Conservation (phyloP, 106 monocot species). For the Dioscorea alata region DNA sequence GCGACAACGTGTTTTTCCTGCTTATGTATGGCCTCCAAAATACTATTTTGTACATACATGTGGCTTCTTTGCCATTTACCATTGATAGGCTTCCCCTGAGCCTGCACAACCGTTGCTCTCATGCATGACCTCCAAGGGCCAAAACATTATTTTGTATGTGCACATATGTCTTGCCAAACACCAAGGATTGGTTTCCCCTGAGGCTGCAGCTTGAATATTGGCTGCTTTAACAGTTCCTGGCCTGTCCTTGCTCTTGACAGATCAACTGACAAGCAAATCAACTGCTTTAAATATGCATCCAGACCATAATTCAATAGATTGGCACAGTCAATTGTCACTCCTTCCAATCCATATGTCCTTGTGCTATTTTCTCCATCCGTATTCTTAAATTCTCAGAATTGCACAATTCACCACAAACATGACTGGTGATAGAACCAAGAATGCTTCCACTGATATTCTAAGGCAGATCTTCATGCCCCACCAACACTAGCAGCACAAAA, state of each 20-base stretch:
- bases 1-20: constrained; percentile 11
- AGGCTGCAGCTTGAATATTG: constrained; percentile 25
- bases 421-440: constrained; percentile 23
- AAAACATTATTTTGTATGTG: constrained; percentile 26
- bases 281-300: constrained; percentile 68
- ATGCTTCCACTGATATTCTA: constrained; percentile 9
- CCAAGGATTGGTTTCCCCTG: constrained; percentile 45
- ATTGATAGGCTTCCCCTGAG: constrained; percentile 44
- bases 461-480: constrained; percentile 26
- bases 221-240: constrained; percentile 23
- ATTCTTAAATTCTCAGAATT: constrained; percentile 58
- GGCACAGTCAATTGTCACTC: constrained; percentile 70
- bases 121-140: constrained; percentile 34
- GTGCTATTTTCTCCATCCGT: constrained; percentile 64
- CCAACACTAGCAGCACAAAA: constrained; percentile 63
- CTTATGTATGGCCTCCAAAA: constrained; percentile 9
- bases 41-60: constrained; percentile 23
- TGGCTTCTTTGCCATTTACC: constrained; percentile 26
- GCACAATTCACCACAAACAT: constrained; percentile 40
- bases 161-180: constrained; percentile 36
- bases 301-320: constrained; percentile 76
- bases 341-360: constrained; percentile 47
- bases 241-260: constrained; percentile 35
- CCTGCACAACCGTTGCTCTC: constrained; percentile 21
- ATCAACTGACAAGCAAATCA: constrained; percentile 64